Percentiles rank a stretch among this genome's conserved stretches.
Evolutionary conservation across 768 basidiomycete genomes (phyloP).

Genomic region (Serpula lacrymans): DNA sequence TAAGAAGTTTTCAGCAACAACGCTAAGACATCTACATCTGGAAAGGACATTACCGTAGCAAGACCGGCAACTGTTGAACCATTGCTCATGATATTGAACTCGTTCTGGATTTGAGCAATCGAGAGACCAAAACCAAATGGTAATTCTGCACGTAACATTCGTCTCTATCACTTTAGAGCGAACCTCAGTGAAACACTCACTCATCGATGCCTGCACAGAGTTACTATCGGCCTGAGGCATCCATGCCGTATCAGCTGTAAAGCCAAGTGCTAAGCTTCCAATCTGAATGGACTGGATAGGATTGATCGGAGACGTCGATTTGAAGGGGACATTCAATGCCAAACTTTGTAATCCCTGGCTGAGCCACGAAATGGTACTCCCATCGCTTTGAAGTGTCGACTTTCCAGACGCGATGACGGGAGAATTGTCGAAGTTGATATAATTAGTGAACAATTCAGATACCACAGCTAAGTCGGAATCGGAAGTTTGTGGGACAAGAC

Average conservation of each 20-base stretch:
- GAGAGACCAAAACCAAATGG: constrained; percentile 67
- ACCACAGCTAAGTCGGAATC: constrained; percentile 43
- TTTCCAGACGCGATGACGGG: constrained; percentile 57
- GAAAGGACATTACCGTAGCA: constrained; percentile 41
- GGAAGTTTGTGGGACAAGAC: constrained; percentile 50
- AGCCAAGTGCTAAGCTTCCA: constrained; percentile 53
- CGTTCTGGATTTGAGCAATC: constrained; percentile 61
- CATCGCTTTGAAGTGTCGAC: constrained; percentile 56
- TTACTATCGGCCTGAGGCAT: constrained; percentile 53
- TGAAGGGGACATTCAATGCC: constrained; percentile 61
- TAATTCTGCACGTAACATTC: constrained; percentile 39
- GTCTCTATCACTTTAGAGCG: neutral
- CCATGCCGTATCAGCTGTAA: constrained; percentile 54
- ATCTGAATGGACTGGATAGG: constrained; percentile 67
- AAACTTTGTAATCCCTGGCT: constrained; percentile 56
- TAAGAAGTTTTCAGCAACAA: constrained; percentile 20
- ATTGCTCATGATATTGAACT: constrained; percentile 58
- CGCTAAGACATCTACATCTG: neutral
- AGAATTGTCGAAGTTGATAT: constrained; percentile 61
- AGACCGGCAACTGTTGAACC: constrained; percentile 53
- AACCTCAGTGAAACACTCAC: constrained; percentile 30
- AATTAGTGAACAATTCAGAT: constrained; percentile 65
- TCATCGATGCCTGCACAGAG: constrained; percentile 54
- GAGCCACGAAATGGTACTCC: constrained; percentile 62
- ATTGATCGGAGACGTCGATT: constrained; percentile 44